Base-by-base conservation (phyloP, 331 rosid species). In the Quercus phellos region DNA sequence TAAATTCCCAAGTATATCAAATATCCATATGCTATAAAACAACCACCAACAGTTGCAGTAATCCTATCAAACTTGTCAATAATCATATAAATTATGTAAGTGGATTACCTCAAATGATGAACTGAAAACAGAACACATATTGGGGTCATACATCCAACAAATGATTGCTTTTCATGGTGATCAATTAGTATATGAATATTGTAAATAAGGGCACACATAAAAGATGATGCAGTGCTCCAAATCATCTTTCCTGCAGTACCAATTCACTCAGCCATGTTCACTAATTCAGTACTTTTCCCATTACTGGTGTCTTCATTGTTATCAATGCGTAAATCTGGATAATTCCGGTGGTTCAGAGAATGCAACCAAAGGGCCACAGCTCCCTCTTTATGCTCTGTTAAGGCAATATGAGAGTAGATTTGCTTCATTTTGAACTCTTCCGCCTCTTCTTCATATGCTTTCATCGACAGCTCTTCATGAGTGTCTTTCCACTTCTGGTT, bases 401-500 rank as follows among this genome's bases (percentile, higher is more conserved):
- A 83, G 70, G 90, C 89, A 56, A 94, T 90, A 74, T 94, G 97
- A 84, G 94, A 59, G 85, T 94, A 94, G 55, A 94, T 90, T 63
- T 87, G 81, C 89, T 87, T 90, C 89, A 89, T 89, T 80, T 92
- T 94, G 90, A 94, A 94, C 3, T 86, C 92, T 79, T 86, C 91
- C 1, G 98, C 97, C 82, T 85, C 96, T 83, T 81, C 84, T 82
- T 87, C 88, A 21, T 86, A 90, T 27, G 81, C 91, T 81, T 90
- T 90, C 94, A 90, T 94, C 0, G 97, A 92, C 78, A 94, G 63
- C 85, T 90, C 96, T 78, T 94, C 96, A 68, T 94, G 99, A 77
- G 81, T 92, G 61, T 88, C 97, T 79, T 90, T 91, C 99, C 99
- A 94, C 81, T 94, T 94, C 73, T 92, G 83, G 85, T 94, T 94